These are phyloP conservation scores for Pilobolus umbonatus DNA, from an alignment of 192 early-diverging fungal genomes.

Conservation along the genomic window DNA sequence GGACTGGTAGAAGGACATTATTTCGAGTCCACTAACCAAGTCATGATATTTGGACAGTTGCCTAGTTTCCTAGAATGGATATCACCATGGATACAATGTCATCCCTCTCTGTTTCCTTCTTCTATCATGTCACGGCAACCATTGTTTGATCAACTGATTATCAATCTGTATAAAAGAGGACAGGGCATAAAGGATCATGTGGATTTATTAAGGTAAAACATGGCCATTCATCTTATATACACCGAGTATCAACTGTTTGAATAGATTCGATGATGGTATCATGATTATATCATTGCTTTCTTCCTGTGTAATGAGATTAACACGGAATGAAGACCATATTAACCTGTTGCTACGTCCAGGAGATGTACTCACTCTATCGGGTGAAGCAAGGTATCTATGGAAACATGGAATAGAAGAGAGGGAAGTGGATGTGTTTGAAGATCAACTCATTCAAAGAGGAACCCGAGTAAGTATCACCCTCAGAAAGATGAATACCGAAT, in stretches of 20 bases:
- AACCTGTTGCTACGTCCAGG: conserved; percentile 38
- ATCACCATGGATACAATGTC: background rate
- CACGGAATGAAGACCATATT: conserved; percentile 3
- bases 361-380: conserved; percentile 36
- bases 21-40: conserved; percentile 36
- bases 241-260: background rate
- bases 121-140: conserved; percentile 28
- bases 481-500: conserved; percentile 22
- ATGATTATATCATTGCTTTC: conserved; percentile 42
- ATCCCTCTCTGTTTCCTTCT: conserved; percentile 20
- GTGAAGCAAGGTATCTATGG: conserved; percentile 42
- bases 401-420: conserved; percentile 44
- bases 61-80: conserved; percentile 33
- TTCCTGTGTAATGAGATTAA: conserved; percentile 46
- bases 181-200: conserved; percentile 47
- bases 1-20: conserved; percentile 19
- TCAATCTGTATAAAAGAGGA: conserved; percentile 44
- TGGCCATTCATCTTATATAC: background rate
- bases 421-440: conserved; percentile 25
- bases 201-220: conserved; percentile 38
- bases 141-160: conserved; percentile 50
- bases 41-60: conserved; percentile 45
- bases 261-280: conserved; percentile 49
- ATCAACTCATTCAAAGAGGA: conserved; percentile 30
- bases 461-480: conserved; percentile 45